Conservation (phyloP, 352 stramenopile genomes). For the Phytophthora colocasiae region DNA sequence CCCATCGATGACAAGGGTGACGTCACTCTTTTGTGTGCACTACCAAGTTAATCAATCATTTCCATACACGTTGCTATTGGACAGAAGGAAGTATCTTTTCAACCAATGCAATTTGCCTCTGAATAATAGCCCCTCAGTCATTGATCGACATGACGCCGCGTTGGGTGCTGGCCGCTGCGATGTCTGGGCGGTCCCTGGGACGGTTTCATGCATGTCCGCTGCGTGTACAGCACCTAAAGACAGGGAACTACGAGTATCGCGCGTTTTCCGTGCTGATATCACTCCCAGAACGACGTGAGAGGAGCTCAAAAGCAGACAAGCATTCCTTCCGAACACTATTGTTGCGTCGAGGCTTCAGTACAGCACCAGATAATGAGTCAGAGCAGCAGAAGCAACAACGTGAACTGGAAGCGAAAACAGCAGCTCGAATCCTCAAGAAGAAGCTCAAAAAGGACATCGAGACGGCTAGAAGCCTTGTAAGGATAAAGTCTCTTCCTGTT, state of each 20-base stretch:
- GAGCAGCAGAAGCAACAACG: conserved; percentile 19
- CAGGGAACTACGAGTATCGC: background rate
- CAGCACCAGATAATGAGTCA: conserved; percentile 8
- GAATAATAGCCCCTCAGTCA: conserved; percentile 17
- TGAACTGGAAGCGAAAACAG: conserved; percentile 35
- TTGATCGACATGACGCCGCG: conserved; percentile 16
- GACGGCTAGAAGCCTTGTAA: conserved; percentile 51
- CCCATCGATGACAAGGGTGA: conserved; percentile 8
- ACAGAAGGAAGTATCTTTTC: no score
- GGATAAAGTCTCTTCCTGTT: background rate
- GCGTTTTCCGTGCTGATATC: conserved; percentile 24
- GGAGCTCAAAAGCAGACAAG: background rate
- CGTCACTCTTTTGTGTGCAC: conserved; percentile 3
- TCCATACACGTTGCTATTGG: background rate
- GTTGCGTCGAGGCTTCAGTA: conserved; percentile 20
- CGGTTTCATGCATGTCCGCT: conserved; percentile 8
- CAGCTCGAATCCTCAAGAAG: conserved; percentile 45
- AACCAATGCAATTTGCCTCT: no score
- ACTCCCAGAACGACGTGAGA: background rate
- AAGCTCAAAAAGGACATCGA: conserved; percentile 67
- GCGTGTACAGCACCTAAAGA: background rate
- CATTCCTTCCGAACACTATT: background rate
- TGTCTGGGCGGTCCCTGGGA: conserved; percentile 2
- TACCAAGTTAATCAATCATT: conserved; percentile 12
- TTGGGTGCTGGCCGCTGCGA: conserved; percentile 16